These are phyloP conservation scores for Cyclotella atomus DNA, from an alignment of 108 stramenopile species.

Conservation along the genomic window DNA sequence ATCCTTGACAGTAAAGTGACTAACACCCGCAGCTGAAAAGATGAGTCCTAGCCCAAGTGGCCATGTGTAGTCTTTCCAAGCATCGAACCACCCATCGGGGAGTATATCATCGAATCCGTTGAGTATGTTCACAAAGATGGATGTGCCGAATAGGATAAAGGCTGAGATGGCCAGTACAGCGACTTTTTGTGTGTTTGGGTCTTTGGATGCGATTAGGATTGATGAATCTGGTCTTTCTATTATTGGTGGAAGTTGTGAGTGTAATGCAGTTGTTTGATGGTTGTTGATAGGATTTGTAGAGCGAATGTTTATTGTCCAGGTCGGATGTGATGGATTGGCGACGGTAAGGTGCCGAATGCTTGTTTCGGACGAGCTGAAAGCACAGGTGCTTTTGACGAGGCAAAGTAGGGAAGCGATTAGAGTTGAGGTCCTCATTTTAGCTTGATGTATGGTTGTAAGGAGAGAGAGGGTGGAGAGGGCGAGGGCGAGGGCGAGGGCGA, in stretches of 20 bases:
- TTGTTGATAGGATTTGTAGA: too few species aligned
- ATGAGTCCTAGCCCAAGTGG: constrained; percentile 73
- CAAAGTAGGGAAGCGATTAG: background rate
- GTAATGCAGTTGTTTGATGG: background rate
- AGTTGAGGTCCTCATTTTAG: background rate
- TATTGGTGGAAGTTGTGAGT: constrained; percentile 2
- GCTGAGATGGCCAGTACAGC: constrained; percentile 51
- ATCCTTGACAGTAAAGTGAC: constrained; percentile 76
- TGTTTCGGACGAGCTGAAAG: too few species aligned
- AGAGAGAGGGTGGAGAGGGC: background rate
- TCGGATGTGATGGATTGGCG: background rate
- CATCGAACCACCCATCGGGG: constrained; percentile 64
- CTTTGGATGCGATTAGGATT: constrained; percentile 63
- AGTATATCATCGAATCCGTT: constrained; percentile 49
- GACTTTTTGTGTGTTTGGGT: constrained; percentile 51
- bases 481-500: too few species aligned
- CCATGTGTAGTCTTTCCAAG: constrained; percentile 71
- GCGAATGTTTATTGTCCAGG: background rate
- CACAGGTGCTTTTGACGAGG: background rate
- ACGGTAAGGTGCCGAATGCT: background rate
- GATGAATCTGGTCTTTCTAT: constrained; percentile 66
- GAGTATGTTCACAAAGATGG: constrained; percentile 47
- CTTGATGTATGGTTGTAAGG: too few species aligned
- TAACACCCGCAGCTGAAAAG: constrained; percentile 73
- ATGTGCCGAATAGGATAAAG: constrained; percentile 56